These are phyloP conservation scores for Selaginella tamariscina DNA, from an alignment of 75 land plant species.

Conservation along the genomic window DNA sequence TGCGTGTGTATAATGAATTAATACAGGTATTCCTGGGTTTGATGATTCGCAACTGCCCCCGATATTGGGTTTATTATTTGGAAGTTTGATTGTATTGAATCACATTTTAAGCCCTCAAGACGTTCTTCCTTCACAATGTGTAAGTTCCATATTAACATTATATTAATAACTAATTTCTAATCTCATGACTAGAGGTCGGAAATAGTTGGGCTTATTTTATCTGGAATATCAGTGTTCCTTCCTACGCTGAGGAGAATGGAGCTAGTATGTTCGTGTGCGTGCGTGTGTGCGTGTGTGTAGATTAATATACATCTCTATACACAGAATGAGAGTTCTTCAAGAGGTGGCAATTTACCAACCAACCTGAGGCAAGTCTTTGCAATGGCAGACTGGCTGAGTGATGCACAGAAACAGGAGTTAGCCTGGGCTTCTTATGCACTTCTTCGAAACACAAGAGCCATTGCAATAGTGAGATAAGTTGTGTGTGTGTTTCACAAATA, in stretches of 20 bases:
- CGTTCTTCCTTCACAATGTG: constrained; percentile 54
- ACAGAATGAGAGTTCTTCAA: neutral
- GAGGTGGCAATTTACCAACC: constrained; percentile 8
- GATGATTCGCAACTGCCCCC: constrained; percentile 85
- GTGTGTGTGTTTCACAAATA: neutral
- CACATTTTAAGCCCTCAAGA: constrained; percentile 39
- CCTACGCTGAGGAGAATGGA: constrained; percentile 20
- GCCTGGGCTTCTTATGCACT: constrained; percentile 89
- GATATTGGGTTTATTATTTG: constrained; percentile 52
- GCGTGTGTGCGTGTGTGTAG: neutral
- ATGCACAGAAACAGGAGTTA: constrained; percentile 49
- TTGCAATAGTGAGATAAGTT: constrained; percentile 45
- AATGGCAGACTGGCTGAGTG: constrained; percentile 42
- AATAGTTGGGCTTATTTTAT: constrained; percentile 50
- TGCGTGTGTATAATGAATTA: neutral
- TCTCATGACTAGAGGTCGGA: constrained; percentile 48
- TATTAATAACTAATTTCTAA: neutral
- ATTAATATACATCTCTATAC: neutral
- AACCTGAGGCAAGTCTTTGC: constrained; percentile 50
- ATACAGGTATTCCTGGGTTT: constrained; percentile 75
- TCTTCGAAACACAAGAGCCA: constrained; percentile 66
- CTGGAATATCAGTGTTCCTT: constrained; percentile 42
- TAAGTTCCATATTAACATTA: constrained; percentile 15
- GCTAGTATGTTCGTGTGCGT: neutral
- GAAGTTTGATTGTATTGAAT: constrained; percentile 50